Evolutionary conservation across 2,329 filamentous ascomycete genomes (phyloP), one percentile per base, ranked within the genome.

Genomic region (Hortaea sp.): DNA sequence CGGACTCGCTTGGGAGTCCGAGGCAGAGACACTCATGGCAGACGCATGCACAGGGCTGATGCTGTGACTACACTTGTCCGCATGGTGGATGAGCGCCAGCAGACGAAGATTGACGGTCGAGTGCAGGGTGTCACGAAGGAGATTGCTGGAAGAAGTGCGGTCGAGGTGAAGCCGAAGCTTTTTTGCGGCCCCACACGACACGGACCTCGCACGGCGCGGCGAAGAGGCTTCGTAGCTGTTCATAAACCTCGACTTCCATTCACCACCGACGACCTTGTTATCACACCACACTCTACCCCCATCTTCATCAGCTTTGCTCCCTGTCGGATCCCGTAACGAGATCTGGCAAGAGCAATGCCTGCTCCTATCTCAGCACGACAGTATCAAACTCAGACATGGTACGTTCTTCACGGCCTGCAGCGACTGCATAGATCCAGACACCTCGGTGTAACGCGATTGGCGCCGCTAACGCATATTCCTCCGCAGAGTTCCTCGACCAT

Each of bases 401-500:
- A 48, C n/a, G 41, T 39, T 29, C n/a, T 7, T 35, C 32, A n/a
- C 32, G 2, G 9, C 32, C n/a, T n/a, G 41, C 41, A 32, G 41
- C 11, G 10, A 12, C 20, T 20, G 20, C 42, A 39, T 5, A 10
- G 10, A n/a, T 13, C 13, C 37, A n/a, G 37, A 13, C 37, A 2
- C 6, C 10, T 7, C 29, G 32, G 20, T 35, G 42, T 10, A 41
- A 41, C 29, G 39, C 39, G 10, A 41, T 41, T 11, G 27, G 39
- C 27, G 27, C 31, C 9, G 34, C 35, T 43, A 27, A 47, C 41
- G 32, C 7, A 28, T 11, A 9, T 40, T 27, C 5, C 31, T 10
- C 29, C 41, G 13, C 44, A 71, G 69, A 72, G 67, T 66, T 88
- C 85, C 58, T 82, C 84, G 51, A 75, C 76, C 51, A 73, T 84